Evolutionary conservation across 148 eudicot genomes (phyloP).

Genomic region (Chenopodium quinoa): DNA sequence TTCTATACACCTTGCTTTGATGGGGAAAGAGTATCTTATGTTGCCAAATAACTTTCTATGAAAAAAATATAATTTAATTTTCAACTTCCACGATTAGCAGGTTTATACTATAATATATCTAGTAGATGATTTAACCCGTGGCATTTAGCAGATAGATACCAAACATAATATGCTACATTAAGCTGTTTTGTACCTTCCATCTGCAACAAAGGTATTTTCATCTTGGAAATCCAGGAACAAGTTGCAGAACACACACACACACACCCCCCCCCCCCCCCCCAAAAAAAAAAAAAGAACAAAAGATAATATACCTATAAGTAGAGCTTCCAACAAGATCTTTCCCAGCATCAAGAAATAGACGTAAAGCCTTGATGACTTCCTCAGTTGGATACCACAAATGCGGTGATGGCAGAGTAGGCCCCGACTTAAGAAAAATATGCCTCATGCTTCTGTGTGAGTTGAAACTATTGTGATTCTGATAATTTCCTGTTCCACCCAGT

Average conservation of each 20-base stretch:
- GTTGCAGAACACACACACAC: not conserved
- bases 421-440: slow-evolving; percentile 47
- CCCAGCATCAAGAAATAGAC: slow-evolving; percentile 76
- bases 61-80: not conserved
- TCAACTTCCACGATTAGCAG: not conserved
- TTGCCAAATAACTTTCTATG: not conserved
- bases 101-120: not conserved
- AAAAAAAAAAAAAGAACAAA: not conserved
- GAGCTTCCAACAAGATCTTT: slow-evolving; percentile 56
- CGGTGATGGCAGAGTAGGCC: slow-evolving; percentile 55
- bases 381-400: slow-evolving; percentile 85
- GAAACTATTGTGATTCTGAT: slow-evolving; percentile 27
- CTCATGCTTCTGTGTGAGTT: slow-evolving; percentile 37
- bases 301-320: slow-evolving; percentile 65
- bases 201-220: not conserved
- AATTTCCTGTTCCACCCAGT: slow-evolving; percentile 24
- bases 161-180: not conserved
- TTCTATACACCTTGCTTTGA: not conserved
- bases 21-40: not conserved
- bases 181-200: not conserved
- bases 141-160: not conserved
- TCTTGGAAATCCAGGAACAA: not conserved
- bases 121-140: not conserved
- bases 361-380: slow-evolving; percentile 61
- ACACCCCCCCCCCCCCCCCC: no score